phyloP scores from a whole-genome alignment of 441 rosid species.

The Breynia disticha region DNA sequence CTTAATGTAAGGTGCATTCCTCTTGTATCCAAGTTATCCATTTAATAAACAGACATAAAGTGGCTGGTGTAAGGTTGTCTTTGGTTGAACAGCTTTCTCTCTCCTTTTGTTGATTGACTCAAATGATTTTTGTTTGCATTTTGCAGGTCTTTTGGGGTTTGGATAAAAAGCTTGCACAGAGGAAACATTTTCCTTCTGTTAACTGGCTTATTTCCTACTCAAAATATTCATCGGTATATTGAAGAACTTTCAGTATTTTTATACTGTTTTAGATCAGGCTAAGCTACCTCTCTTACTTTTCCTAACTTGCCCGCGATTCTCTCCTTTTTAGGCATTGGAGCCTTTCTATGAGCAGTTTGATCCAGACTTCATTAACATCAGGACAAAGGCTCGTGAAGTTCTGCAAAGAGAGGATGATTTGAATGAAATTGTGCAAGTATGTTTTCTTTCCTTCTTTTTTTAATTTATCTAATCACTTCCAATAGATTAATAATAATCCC shows the following conservation, averaged over 20 bases:
- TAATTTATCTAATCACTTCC: not conserved
- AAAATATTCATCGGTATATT: conserved; percentile 76
- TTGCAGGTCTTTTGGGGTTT: conserved; percentile 98
- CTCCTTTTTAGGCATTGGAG: conserved; percentile 71
- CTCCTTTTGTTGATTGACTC: not conserved
- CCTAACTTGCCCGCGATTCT: conserved; percentile 10
- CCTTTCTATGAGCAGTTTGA: conserved; percentile 94
- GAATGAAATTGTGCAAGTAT: conserved; percentile 97
- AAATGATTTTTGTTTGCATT: conserved; percentile 5
- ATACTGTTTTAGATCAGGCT: not conserved
- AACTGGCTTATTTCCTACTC: conserved; percentile 99
- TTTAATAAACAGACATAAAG: too few species aligned
- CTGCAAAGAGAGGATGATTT: conserved; percentile 98
- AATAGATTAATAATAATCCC: not conserved
- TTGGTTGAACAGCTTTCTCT: not conserved
- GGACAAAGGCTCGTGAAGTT: conserved; percentile 96
- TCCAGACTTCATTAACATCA: conserved; percentile 92
- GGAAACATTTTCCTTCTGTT: conserved; percentile 98
- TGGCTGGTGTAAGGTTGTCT: too few species aligned
- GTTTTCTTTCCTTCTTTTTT: conserved; percentile 7
- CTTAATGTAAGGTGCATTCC: too few species aligned
- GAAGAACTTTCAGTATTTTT: not conserved
- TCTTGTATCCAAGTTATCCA: too few species aligned
- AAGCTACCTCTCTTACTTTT: conserved; percentile 3
- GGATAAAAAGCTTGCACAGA: conserved; percentile 98